Evolutionary conservation across 169 alveolate species (phyloP), one percentile per base, ranked within the genome.

Genomic region (Babesia sp.): DNA sequence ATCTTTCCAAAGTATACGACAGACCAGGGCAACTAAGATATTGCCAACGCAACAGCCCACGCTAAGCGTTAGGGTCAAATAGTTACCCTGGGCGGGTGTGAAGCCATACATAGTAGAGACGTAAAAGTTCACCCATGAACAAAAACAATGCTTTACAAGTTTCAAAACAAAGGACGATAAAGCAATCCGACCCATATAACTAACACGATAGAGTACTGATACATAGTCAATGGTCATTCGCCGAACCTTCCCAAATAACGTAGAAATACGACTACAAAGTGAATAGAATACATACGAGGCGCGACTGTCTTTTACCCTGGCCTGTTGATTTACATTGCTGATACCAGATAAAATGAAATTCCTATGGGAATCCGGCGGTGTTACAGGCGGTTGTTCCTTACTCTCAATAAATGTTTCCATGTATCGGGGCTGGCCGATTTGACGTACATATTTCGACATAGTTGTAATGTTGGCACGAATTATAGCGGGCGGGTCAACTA

Each of bases 21-120:
- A 55, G 5, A 72, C 34, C 16, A 56, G 9, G 20, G 81, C 85
- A 5, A 74, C 50, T 4, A 66, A 20, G 2, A 81, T 54, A 24
- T 70, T 68, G 28, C 89, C 89, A 16, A 64, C 26, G 50, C 78
- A 71, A n/a, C 54, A 46, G 2, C 89, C 89, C 54, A 81, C 51
- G 20, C 72, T 53, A 24, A 81, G 63, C 51, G 67, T 51, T 37
- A 81, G 63, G n/a, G 85, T 50, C 59, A 77, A 48, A 59, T 71
- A 71, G 41, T 36, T 72, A 22, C 85, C 89, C 64, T 57, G 46
- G 59, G 61, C 46, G 2, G 57, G 53, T 7, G 63, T 54, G 68
- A 41, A 81, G 44, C 46, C 68, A 24, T 33, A 66, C 48, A 33
- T 33, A 8, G 89, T 81, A 36, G 82, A 61, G 29, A 81, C 77